These are phyloP conservation scores for Nemania sp. DNA, from an alignment of 2,329 filamentous ascomycete genomes.

Conservation along the genomic window DNA sequence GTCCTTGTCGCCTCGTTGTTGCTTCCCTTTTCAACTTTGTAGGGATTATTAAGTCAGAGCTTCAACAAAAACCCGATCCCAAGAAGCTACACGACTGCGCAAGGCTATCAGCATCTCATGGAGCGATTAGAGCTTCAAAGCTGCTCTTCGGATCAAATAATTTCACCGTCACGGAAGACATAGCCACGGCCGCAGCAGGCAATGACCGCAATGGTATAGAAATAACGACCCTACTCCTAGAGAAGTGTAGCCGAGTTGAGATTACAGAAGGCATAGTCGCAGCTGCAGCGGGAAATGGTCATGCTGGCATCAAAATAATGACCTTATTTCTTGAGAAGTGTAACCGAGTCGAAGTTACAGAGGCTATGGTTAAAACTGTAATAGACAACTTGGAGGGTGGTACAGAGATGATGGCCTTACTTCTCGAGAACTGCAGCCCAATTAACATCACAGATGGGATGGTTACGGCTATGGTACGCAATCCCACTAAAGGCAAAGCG, in stretches of 20 bases:
- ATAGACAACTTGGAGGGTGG: too few relatives aligned
- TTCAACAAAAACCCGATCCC: background rate
- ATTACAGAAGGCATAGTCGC: background rate
- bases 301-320: background rate
- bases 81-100: background rate
- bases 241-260: background rate
- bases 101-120: background rate
- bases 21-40: background rate
- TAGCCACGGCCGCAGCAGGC: background rate
- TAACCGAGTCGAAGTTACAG: too few relatives aligned
- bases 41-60: background rate
- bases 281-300: background rate
- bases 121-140: background rate
- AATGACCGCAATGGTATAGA: background rate
- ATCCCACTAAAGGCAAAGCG: too few relatives aligned
- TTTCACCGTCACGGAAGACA: background rate
- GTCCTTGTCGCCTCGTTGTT: background rate
- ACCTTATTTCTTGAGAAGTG: background rate
- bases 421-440: too few relatives aligned
- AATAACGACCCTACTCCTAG: background rate
- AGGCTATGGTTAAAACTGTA: background rate
- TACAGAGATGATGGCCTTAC: too few relatives aligned
- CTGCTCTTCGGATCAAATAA: background rate
- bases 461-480: too few relatives aligned
- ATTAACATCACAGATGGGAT: too few relatives aligned